Evolutionary conservation across 176 grass and related monocot genomes (phyloP), one percentile per base, ranked within the genome.

Genomic region (Avena atlantica): DNA sequence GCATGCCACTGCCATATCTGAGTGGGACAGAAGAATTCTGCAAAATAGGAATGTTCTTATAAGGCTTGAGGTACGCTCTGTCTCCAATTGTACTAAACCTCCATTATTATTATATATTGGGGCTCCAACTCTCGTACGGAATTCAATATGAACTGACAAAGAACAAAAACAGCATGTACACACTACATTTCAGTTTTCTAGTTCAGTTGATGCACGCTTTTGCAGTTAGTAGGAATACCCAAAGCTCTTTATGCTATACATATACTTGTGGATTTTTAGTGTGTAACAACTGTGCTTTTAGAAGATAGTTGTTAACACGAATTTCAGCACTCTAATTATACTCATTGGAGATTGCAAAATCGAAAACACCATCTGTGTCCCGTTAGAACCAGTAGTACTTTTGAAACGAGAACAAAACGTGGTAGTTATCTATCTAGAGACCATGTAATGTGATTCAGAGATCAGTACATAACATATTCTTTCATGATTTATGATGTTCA

Each of bases 31-130:
- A 83, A 93, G 94, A 88, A 99, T 99, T 97, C 83, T 99, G 42
- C 97, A 99, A 88, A 99, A 99, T 34, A 86, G 94, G 83, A 97
- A 93, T 94, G 94, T 97, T 90, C 92, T 97, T 80, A 99, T 95
- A 66, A 99, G 89, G 90, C 91, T 99, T 62, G 97, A 99, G 91
- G 97, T 94, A 87, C 17, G 6, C 23, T 3, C 67, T 82, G 4
- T 31, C 17, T 31, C 50, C 80, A 73, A 59, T 70, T 67, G 12
- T 86, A 59, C 19, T 66, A 4, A 70, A 68, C 57, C 45, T 6
- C 45, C 57, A 52, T 27, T 56, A 40, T 50, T 13, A 11, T 50
- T 77, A 13, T 49, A 58, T 64, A 19, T 72, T 68, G 74, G 61
- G 10, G 74, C n/a, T 27, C 74, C 10, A 45, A 42, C 15, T 69